Evolutionary conservation across 1,284 basidiomycete genomes (phyloP), one percentile per base, ranked within the genome.

Genomic region (Cystobasidium pallidum): DNA sequence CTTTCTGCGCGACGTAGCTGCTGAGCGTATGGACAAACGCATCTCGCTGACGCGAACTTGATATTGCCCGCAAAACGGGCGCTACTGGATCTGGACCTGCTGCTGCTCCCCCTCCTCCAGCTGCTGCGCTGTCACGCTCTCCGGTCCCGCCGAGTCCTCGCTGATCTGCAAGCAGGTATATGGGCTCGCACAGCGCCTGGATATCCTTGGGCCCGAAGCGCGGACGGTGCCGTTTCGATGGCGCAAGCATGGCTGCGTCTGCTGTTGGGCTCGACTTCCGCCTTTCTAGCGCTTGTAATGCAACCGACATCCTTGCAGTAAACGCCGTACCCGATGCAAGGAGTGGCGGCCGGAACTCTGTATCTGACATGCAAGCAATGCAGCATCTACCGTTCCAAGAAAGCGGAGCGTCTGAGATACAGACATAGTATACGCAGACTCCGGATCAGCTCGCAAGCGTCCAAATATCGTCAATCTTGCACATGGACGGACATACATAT

Each of bases 11-110:
- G 7, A 71, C 59, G 49, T 71, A 71, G 28, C 47, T 47, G 7
- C 43, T 36, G 17, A 71, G 61, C 10, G 54, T 71, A n/a, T 28
- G 36, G 15, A 64, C 61, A 28, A 71, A 71, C 0, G 68, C 68
- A 39, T 71, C 68, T 36, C 68, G 59, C 39, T 71, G 68, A 1
- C 68, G 36, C 11, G 68, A 71, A 41, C 59, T 63, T 51, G 68
- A 63, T 47, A 71, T 71, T 26, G 68, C 68, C 32, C 68, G 68
- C 21, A 71, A 32, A 2, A 71, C 68, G 4, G 68, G 68, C 21
- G 59, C 68, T 21, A 71, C 59, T 13, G 68, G 68, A 57, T 71
- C 68, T 41, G 59, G 59, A n/a, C 68, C 68, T 21, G 49, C 51
- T 71, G 45, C 43, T 39, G 36, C 36, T 64, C 34, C 62, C 34